phyloP scores from a whole-genome alignment of 148 eudicot species.

The Cornus florida region DNA sequence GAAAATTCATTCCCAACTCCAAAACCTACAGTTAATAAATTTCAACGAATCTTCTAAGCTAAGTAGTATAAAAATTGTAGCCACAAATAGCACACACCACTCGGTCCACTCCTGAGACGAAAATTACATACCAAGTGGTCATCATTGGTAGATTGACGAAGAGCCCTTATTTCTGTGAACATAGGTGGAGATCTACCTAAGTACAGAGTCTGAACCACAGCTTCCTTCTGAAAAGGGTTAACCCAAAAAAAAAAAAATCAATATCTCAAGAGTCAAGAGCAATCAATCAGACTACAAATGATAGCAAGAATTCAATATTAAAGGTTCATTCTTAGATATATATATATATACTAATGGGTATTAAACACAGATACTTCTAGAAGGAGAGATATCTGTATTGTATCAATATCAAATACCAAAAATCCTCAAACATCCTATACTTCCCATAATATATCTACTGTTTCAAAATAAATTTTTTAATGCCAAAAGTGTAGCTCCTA shows the following conservation, averaged over 20 bases:
- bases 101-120: constrained; percentile 8
- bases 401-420: no score
- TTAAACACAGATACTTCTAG: no score
- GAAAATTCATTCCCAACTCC: constrained; percentile 86
- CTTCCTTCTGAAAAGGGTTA: constrained; percentile 47
- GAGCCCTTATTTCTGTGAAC: constrained; percentile 86
- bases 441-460: no score
- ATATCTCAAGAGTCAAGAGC: constrained; percentile 5
- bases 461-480: no score
- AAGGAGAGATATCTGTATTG: no score
- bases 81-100: background rate
- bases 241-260: constrained; percentile 13
- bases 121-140: constrained; percentile 75
- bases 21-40: constrained; percentile 53
- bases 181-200: constrained; percentile 86
- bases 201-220: constrained; percentile 67
- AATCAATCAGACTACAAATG: background rate
- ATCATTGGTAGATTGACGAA: constrained; percentile 66
- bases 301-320: background rate
- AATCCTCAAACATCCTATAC: no score
- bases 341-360: background rate
- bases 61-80: constrained; percentile 4
- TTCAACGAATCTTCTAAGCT: background rate
- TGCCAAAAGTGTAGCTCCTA: no score
- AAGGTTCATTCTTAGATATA: background rate